Conservation (phyloP, 306 rosid genomes). For the Casuarina equisetifolia region DNA sequence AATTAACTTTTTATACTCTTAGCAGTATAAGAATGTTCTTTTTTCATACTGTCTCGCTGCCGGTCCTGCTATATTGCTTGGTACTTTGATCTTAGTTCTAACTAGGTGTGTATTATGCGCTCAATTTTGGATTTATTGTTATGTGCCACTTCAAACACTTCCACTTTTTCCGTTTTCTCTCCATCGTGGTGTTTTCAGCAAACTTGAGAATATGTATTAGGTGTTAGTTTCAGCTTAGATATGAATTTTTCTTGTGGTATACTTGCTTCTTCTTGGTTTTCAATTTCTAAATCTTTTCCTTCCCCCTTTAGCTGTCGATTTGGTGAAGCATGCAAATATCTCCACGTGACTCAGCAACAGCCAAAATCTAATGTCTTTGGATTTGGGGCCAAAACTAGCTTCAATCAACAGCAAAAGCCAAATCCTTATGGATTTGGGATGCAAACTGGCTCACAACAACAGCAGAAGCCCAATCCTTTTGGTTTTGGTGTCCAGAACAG, state of each 20-base stretch:
- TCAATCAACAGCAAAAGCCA: constrained; percentile 27
- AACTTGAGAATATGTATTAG: background rate
- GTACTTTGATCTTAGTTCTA: background rate
- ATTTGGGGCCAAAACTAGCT: constrained; percentile 31
- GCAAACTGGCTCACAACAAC: constrained; percentile 38
- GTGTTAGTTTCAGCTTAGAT: background rate
- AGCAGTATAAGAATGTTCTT: background rate
- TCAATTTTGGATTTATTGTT: background rate
- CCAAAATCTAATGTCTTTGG: constrained; percentile 39
- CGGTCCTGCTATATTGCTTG: background rate
- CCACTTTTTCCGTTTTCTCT: background rate
- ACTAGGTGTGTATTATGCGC: background rate
- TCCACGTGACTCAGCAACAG: constrained; percentile 56
- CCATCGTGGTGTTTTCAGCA: background rate
- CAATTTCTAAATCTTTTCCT: background rate
- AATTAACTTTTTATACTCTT: background rate
- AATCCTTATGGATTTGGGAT: constrained; percentile 58
- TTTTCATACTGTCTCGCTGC: background rate
- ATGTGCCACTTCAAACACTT: background rate
- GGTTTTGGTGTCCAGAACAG: constrained; percentile 71
- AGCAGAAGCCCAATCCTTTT: constrained; percentile 64
- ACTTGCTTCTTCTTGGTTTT: background rate
- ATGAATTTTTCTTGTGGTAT: background rate
- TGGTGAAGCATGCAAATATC: constrained; percentile 69
- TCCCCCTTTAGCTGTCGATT: constrained; percentile 56